phyloP scores from a whole-genome alignment of 306 rosid species.

The Prunus mume region DNA sequence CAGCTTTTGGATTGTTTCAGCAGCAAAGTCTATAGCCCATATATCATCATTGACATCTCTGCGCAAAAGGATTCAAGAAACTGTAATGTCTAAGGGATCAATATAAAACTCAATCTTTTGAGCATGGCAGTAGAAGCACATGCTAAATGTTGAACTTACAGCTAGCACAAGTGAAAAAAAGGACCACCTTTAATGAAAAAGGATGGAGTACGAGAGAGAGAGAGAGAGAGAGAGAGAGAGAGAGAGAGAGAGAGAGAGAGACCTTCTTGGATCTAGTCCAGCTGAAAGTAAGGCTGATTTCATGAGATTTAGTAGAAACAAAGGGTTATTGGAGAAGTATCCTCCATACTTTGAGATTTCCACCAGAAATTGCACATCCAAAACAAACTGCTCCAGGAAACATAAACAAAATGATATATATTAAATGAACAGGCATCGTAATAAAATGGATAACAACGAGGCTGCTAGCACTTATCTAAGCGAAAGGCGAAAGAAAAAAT shows the following conservation, averaged over 20 bases:
- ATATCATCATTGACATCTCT: slow-evolving; percentile 46
- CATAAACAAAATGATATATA: slow-evolving; percentile 18
- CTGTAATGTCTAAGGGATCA: neutral
- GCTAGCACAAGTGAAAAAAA: too few species aligned
- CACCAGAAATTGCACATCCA: slow-evolving; percentile 71
- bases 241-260: neutral
- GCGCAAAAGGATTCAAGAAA: slow-evolving; percentile 5
- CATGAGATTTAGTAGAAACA: slow-evolving; percentile 52
- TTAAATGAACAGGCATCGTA: slow-evolving; percentile 12
- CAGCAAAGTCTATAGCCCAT: slow-evolving; percentile 48
- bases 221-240: too few species aligned
- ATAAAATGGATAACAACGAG: neutral
- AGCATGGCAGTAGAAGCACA: too few species aligned
- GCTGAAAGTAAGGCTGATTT: slow-evolving; percentile 55
- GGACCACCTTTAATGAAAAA: too few species aligned
- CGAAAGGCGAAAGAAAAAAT: neutral
- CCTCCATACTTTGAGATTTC: slow-evolving; percentile 64
- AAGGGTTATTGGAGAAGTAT: slow-evolving; percentile 53
- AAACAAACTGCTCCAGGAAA: slow-evolving; percentile 45
- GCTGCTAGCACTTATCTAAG: neutral
- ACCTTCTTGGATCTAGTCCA: slow-evolving; percentile 60
- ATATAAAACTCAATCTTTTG: too few species aligned
- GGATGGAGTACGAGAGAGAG: neutral
- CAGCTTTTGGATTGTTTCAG: slow-evolving; percentile 50
- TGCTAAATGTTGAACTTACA: too few species aligned